Evolutionary conservation across 140 eudicot species (phyloP).

Genomic region (Cichorium intybus): DNA sequence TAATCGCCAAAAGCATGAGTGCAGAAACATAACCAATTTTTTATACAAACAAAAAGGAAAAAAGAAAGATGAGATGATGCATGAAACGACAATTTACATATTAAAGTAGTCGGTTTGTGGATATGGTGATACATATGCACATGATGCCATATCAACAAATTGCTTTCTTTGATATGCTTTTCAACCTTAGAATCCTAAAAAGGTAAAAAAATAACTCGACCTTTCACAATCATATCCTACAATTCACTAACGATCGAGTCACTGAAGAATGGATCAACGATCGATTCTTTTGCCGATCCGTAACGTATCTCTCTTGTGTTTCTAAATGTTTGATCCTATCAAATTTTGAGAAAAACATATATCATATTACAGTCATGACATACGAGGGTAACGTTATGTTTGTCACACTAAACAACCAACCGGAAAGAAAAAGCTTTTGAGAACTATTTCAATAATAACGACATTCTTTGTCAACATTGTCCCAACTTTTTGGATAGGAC

Average conservation of each 20-base stretch:
- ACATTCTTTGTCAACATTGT: too few relatives aligned
- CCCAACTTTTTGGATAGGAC: too few relatives aligned
- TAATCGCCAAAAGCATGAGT: background rate
- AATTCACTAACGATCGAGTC: constrained; percentile 36
- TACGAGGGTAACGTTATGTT: too few relatives aligned
- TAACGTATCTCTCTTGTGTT: constrained; percentile 76
- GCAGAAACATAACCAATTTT: background rate
- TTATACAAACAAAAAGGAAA: constrained; percentile 5
- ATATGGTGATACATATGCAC: constrained; percentile 28
- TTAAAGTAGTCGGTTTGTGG: constrained; percentile 18
- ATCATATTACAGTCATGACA: constrained; percentile 1
- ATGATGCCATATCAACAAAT: constrained; percentile 5
- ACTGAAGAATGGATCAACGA: constrained; percentile 60
- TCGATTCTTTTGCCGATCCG: constrained; percentile 67
- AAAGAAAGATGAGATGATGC: constrained; percentile 21
- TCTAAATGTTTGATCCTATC: constrained; percentile 62
- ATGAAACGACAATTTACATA: constrained; percentile 19
- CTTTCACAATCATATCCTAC: constrained; percentile 11
- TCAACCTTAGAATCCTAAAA: constrained; percentile 7
- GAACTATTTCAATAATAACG: background rate
- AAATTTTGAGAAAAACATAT: background rate
- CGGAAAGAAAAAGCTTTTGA: too few relatives aligned
- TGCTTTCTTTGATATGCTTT: background rate
- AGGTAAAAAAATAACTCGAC: constrained; percentile 13
- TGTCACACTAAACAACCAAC: too few relatives aligned